A percentile compares a stretch with the other conserved stretches of the same genome.
Evolutionary conservation across 2,329 filamentous ascomycete species (phyloP).

Genomic region (Magnaporthiopsis poae): DNA sequence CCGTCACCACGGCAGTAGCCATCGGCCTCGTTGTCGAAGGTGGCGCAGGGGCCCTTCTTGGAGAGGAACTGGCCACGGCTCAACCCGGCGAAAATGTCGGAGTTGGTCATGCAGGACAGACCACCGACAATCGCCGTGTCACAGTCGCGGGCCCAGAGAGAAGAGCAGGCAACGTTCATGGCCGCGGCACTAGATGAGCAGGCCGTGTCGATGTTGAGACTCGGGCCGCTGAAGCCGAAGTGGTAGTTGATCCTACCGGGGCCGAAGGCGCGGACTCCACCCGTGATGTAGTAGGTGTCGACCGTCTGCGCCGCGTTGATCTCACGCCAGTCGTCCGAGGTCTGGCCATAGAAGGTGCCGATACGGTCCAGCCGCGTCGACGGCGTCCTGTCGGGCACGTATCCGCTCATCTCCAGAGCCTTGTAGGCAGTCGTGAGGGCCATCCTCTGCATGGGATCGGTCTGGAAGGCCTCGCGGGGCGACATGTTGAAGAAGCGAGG

Average conservation of each 20-base stretch:
- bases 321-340: slow-evolving; percentile 68
- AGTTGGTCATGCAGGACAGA: slow-evolving; percentile 68
- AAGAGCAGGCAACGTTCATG: slow-evolving; percentile 61
- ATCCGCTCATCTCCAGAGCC: slow-evolving; percentile 71
- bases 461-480: slow-evolving; percentile 67
- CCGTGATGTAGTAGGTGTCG: slow-evolving; percentile 44
- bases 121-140: slow-evolving; percentile 75
- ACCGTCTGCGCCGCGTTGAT: slow-evolving; percentile 64
- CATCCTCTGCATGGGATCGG: slow-evolving; percentile 71
- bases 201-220: slow-evolving; percentile 65
- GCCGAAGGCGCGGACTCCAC: slow-evolving; percentile 31
- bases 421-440: slow-evolving; percentile 70
- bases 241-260: slow-evolving; percentile 62
- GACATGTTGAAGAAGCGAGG: slow-evolving; percentile 85
- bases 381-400: slow-evolving; percentile 63
- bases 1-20: slow-evolving; percentile 75
- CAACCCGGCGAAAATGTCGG: slow-evolving; percentile 67
- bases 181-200: slow-evolving; percentile 67
- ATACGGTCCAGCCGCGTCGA: slow-evolving; percentile 55
- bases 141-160: slow-evolving; percentile 65
- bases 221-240: slow-evolving; percentile 66
- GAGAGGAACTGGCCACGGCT: slow-evolving; percentile 70
- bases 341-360: slow-evolving; percentile 66
- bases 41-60: slow-evolving; percentile 66
- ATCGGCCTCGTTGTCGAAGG: slow-evolving; percentile 70